Evolutionary conservation across 805 yeast genomes (phyloP).

Genomic region (Starmerella potacharoeniae): DNA sequence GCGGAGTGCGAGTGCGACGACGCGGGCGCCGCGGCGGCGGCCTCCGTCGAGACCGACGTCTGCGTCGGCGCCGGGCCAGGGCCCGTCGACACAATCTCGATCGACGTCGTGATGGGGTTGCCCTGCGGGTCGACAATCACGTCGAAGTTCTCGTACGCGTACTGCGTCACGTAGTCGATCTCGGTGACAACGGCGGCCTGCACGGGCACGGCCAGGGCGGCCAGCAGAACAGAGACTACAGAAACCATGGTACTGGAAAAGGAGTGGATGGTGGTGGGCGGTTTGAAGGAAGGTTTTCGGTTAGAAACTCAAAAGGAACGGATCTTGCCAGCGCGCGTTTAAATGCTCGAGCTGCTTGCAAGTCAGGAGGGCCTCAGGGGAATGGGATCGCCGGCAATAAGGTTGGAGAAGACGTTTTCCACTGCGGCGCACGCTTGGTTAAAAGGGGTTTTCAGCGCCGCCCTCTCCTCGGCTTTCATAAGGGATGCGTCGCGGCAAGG

Average conservation of each 20-base stretch:
- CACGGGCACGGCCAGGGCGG: conserved; percentile 1
- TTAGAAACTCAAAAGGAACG: neutral
- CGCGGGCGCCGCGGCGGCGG: neutral
- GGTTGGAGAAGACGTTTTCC: neutral
- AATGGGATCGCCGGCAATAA: neutral
- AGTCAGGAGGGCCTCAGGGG: neutral
- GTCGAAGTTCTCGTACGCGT: conserved; percentile 19
- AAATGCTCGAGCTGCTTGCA: neutral
- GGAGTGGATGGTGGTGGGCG: neutral
- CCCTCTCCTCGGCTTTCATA: neutral
- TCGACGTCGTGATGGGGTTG: conserved; percentile 19
- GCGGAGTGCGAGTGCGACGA: neutral
- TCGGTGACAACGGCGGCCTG: conserved; percentile 22
- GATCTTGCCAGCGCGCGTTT: neutral
- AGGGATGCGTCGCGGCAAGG: neutral
- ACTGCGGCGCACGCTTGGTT: neutral
- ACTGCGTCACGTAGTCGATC: conserved; percentile 18
- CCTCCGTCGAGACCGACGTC: neutral
- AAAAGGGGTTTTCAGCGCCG: neutral
- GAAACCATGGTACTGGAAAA: neutral
- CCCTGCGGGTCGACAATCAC: conserved; percentile 22
- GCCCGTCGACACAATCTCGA: conserved; percentile 7
- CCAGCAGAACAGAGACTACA: conserved; percentile 33
- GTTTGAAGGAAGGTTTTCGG: neutral
- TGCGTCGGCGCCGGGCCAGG: conserved; percentile 1